Percentiles rank a stretch among this genome's conserved stretches.
phyloP scores from a whole-genome alignment of 768 basidiomycete species.

The Phallus indusiatus region DNA sequence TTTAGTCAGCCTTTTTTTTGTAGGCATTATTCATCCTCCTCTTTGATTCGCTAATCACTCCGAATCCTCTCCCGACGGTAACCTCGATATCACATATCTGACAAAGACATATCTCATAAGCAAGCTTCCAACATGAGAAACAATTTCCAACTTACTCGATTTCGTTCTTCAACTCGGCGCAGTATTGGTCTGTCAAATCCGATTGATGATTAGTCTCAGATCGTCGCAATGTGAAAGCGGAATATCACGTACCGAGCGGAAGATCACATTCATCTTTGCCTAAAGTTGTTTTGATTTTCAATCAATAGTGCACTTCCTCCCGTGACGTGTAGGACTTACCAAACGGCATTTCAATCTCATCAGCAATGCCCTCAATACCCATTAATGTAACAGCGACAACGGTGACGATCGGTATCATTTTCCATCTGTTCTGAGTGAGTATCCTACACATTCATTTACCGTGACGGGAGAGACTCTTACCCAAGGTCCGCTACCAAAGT shows the following conservation, averaged over 20 bases:
- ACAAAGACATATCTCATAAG: no score
- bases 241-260: background rate
- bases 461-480: slow-evolving; percentile 6
- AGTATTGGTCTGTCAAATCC: background rate
- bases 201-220: background rate
- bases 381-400: slow-evolving; percentile 53
- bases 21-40: no score
- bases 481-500: slow-evolving; percentile 41
- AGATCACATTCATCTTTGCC: slow-evolving; percentile 13
- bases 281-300: slow-evolving; percentile 39
- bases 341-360: slow-evolving; percentile 93
- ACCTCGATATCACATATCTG: no score
- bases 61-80: no score
- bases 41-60: no score
- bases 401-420: slow-evolving; percentile 30
- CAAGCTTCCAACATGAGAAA: no score
- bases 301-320: background rate
- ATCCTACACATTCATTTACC: background rate
- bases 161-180: background rate
- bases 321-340: slow-evolving; percentile 35
- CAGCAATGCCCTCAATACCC: slow-evolving; percentile 80
- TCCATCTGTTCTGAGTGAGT: background rate
- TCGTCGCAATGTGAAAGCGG: background rate
- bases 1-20: no score
- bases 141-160: background rate